Evolutionary conservation across 2,329 filamentous ascomycete species (phyloP), one percentile per base, ranked within the genome.

Genomic region (Dactylella cylindrospora): DNA sequence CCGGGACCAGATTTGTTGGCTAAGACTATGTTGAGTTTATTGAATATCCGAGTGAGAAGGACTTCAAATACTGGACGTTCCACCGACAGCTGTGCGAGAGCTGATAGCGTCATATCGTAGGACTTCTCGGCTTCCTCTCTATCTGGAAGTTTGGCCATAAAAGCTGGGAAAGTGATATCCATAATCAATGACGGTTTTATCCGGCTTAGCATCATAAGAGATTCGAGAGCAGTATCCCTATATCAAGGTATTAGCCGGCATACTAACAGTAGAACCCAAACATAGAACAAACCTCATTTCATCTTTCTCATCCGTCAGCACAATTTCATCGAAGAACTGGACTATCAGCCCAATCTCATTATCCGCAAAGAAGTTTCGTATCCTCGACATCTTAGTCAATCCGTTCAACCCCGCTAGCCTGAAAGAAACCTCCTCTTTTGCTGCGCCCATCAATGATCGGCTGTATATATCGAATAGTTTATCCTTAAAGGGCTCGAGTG

Each of bases 51-150:
- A 32, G 83, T 74, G 26, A 84, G 76, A 6, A 86, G 73, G 0
- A 82, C 84, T 59, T 83, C 79, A 62, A 85, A 84, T 9, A 85
- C 76, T 29, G 82, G 77, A 61, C 78, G 77, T 68, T 85, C 83
- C 8, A 76, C 75, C 50, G 80, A 82, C 15, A 86, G 77, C 66
- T 84, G 81, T 2, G 83, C 82, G 57, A 86, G 78, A 0, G 77
- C 81, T 67, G 85, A 83, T 19, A 86, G 72, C 0, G 81, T 79
- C 3, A 77, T 72, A n/a, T 78, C 68, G 67, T 84, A 84, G 4
- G 60, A 64, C 26, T 71, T 70, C 2, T 73, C 72, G 13, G 77
- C 75, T n/a, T 73, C 71, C 53, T 79, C 78, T 1, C 73, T 74
- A 60, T 83, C 82, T 1, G 83, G 84, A 2, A 86, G 72, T 31